These are phyloP conservation scores for Omphalotus guepiniiformis DNA, from an alignment of 768 basidiomycete genomes.

Conservation along the genomic window DNA sequence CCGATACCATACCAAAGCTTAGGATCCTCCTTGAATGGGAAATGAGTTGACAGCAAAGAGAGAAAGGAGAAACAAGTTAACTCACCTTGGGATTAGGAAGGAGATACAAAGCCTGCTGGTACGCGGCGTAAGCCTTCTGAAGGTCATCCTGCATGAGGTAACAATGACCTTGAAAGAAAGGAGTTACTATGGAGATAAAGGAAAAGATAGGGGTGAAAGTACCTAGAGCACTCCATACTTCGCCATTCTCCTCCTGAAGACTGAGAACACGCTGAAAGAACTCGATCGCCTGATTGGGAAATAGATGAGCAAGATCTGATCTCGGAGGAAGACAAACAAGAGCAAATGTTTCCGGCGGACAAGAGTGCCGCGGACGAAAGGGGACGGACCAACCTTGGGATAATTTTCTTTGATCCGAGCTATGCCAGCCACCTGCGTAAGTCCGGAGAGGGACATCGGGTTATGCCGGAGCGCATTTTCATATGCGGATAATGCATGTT, in stretches of 20 bases:
- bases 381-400: conserved; percentile 66
- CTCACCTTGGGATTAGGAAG: conserved; percentile 90
- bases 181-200: too few relatives aligned
- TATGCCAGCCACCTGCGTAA: conserved; percentile 93
- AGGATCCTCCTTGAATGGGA: conserved; percentile 93
- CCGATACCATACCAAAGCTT: conserved; percentile 99
- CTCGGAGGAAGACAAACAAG: conserved; percentile 22
- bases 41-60: conserved; percentile 10
- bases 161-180: too few relatives aligned
- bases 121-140: conserved; percentile 96
- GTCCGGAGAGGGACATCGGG: conserved; percentile 81
- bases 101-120: conserved; percentile 96
- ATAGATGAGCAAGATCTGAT: conserved; percentile 25
- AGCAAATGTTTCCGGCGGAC: conserved; percentile 23
- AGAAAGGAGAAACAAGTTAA: conserved; percentile 11
- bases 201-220: too few relatives aligned
- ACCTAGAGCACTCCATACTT: conserved; percentile 97
- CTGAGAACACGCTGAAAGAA: conserved; percentile 91
- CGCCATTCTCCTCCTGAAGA: conserved; percentile 94
- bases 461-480: conserved; percentile 96
- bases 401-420: conserved; percentile 98
- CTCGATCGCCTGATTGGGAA: conserved; percentile 76
- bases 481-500: conserved; percentile 89
- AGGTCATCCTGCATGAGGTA: conserved; percentile 99
- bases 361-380: conserved; percentile 18